A percentile compares a stretch with the other conserved stretches of the same genome.
Evolutionary conservation across 2,329 filamentous ascomycete species (phyloP).

Genomic region (Tolypocladium pustulatum): DNA sequence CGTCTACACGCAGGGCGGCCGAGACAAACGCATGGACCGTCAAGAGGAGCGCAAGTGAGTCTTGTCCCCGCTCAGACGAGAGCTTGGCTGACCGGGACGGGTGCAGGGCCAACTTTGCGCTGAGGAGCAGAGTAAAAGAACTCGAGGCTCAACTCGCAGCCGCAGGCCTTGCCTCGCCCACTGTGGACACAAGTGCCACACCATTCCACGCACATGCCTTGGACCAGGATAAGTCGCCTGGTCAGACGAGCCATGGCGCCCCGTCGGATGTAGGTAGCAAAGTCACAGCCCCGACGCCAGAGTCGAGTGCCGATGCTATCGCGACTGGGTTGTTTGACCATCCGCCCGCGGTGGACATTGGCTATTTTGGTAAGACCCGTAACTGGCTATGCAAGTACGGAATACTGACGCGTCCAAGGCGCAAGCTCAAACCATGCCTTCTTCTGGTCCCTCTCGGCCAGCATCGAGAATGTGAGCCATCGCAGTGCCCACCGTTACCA

Average conservation of each 20-base stretch:
- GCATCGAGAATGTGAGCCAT: slow-evolving; percentile 14
- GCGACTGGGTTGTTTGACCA: slow-evolving; percentile 18
- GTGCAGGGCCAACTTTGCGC: slow-evolving; percentile 5
- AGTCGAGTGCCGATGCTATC: slow-evolving; percentile 15
- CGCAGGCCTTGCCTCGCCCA: background rate
- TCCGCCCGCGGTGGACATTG: slow-evolving; percentile 12
- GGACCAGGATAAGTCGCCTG: background rate
- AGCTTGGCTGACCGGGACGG: background rate
- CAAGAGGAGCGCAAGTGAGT: slow-evolving; percentile 11
- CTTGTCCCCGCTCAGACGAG: background rate
- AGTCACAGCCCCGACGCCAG: slow-evolving; percentile 5
- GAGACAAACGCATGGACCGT: slow-evolving; percentile 13
- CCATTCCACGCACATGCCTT: background rate
- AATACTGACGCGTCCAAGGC: slow-evolving; percentile 6
- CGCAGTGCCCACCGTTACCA: slow-evolving; percentile 4
- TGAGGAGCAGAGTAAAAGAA: slow-evolving; percentile 10
- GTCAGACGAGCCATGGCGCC: background rate
- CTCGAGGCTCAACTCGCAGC: slow-evolving; percentile 10
- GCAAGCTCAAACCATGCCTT: slow-evolving; percentile 19
- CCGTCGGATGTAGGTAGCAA: background rate
- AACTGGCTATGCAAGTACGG: background rate
- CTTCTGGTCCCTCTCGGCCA: slow-evolving; percentile 14
- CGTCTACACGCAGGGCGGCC: slow-evolving; percentile 10
- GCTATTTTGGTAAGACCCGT: slow-evolving; percentile 12
- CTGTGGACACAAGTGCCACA: background rate